phyloP scores from a whole-genome alignment of 1,139 yeast genomes.

The Trichomonascaceae sp. region DNA sequence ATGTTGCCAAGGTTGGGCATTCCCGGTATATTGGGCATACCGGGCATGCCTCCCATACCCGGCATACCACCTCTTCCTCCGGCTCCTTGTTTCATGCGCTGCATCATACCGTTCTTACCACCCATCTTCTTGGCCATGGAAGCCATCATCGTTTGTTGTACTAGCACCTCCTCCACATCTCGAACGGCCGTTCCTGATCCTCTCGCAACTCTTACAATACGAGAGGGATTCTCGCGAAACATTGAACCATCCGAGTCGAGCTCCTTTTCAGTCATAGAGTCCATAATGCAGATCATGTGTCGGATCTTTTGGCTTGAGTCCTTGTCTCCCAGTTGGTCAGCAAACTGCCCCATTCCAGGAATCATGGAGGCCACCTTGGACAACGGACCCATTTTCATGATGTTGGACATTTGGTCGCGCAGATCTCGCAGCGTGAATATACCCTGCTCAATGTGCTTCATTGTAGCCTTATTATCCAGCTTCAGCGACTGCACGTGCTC shows the following conservation, averaged over 20 bases:
- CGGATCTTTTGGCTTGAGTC: constrained; percentile 74
- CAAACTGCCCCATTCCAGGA: constrained; percentile 74
- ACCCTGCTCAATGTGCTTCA: constrained; percentile 90
- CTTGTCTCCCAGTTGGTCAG: constrained; percentile 74
- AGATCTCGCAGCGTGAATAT: constrained; percentile 84
- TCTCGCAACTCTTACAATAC: constrained; percentile 81
- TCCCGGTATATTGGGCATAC: constrained; percentile 20
- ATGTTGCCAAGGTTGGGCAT: constrained; percentile 38
- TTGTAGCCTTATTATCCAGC: constrained; percentile 82
- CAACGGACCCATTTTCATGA: constrained; percentile 92
- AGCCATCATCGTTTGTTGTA: constrained; percentile 93
- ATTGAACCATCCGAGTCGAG: constrained; percentile 81
- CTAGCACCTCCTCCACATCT: constrained; percentile 85
- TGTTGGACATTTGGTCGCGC: constrained; percentile 90
- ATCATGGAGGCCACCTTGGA: constrained; percentile 91
- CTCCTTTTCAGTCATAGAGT: constrained; percentile 90
- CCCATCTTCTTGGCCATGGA: constrained; percentile 70
- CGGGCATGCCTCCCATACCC: constrained; percentile 26
- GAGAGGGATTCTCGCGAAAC: constrained; percentile 67
- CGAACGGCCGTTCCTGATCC: constrained; percentile 94
- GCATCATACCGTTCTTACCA: constrained; percentile 35
- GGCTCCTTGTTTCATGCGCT: constrained; percentile 24
- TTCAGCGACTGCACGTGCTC: constrained; percentile 87
- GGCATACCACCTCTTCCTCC: constrained; percentile 20
- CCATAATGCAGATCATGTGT: constrained; percentile 85